Base-by-base conservation (phyloP, 805 yeast species). In the Saturnispora sanitii region DNA sequence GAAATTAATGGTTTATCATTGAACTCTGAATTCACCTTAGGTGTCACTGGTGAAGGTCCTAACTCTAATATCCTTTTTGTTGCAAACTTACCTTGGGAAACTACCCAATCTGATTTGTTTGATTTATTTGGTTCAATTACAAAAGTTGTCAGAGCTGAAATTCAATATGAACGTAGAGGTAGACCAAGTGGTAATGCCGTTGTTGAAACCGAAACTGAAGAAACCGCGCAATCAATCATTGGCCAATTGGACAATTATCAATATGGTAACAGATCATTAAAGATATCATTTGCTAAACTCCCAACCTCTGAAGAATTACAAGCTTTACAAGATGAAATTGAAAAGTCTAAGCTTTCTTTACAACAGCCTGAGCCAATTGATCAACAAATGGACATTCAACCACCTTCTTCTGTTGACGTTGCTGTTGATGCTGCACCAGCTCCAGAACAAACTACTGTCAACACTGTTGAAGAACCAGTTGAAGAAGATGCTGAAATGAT, bases 81-180 rank as follows among this genome's bases (percentile, higher is more conserved):
- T 18, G 71, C 70, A 34, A 90, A 90, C 65, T 67, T 90, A 55
- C 97, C 97, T 23, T 85, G 75, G 70, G 80, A 87, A 39, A 88
- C 96, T n/a, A 75, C 86, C 25, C 78, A 79, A 49, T 78, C 80
- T 43, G 96, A 90, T 61, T 70, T 90, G 49, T 75, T 68, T 48
- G 96, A 88, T 49, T 70, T 90, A 44, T 88, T 88, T 57, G 90
- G 81, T 57, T 80, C 90, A 28, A 75, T 87, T 41, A 95, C 95
- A 18, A 65, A 72, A 37, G 85, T 90, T 15, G 66, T 61, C 31
- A 71, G 70, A 33, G 95, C 96, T 17, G 94, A 85, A 58, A 68
- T 90, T 45, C 84, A 78, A 57, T 73, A 60, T 52, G 71, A 71
- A 48, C 56, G 67, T 4, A 61, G 63, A 28, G 90, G 90, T 29